phyloP scores from a whole-genome alignment of 441 rosid species.

The Geranium incanum region DNA sequence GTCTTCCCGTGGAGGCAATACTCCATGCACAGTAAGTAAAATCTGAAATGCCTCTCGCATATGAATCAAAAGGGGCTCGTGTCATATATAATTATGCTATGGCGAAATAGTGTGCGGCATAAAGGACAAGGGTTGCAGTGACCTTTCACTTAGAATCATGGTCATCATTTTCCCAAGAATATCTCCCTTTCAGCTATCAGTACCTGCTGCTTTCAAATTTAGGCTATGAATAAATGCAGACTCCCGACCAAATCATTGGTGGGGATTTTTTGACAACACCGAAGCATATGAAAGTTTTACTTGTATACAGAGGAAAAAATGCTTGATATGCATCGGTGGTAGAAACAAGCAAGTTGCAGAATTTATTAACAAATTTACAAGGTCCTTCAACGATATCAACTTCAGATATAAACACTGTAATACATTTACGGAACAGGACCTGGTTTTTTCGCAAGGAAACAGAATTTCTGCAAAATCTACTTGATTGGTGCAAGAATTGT shows the following conservation, averaged over 20 bases:
- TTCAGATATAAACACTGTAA: constrained; percentile 1
- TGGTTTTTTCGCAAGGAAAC: constrained; percentile 6
- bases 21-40: no score
- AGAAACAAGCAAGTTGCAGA: background rate
- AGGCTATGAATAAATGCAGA: background rate
- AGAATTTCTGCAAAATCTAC: constrained; percentile 26
- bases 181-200: background rate
- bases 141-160: no score
- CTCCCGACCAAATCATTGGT: background rate
- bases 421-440: constrained; percentile 6
- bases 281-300: background rate
- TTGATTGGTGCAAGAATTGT: constrained; percentile 67
- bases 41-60: no score
- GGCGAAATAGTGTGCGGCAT: no score
- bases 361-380: constrained; percentile 18
- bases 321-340: background rate
- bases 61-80: no score
- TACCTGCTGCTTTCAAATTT: background rate
- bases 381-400: background rate
- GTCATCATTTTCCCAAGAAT: background rate
- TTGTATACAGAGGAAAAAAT: background rate
- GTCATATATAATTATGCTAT: no score
- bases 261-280: background rate
- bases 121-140: no score
- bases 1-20: background rate